phyloP scores from a whole-genome alignment of 1,284 basidiomycete genomes.

The Boletus mariae region DNA sequence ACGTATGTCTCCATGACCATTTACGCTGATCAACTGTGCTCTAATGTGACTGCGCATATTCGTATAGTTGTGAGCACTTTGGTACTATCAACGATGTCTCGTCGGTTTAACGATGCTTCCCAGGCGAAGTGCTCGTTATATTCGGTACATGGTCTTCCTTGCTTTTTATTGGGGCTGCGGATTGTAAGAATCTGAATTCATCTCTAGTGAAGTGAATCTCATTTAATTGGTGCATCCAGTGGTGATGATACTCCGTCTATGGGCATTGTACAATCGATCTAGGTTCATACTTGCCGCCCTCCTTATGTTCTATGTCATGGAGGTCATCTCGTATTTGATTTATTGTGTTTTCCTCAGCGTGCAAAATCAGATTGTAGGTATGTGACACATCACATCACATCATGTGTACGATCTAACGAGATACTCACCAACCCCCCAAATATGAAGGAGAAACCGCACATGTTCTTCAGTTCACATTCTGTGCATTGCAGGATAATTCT shows the following conservation, averaged over 20 bases:
- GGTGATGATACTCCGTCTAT: conserved; percentile 1
- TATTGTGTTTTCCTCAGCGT: not conserved
- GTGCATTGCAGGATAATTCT: not conserved
- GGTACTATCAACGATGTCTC: not conserved
- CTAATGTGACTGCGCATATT: not conserved
- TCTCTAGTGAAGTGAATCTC: not conserved
- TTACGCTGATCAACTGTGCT: too few relatives aligned
- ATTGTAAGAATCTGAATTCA: not conserved
- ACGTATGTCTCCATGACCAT: too few relatives aligned
- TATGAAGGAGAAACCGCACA: not conserved
- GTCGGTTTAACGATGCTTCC: not conserved
- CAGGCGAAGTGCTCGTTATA: not conserved
- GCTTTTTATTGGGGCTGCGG: not conserved
- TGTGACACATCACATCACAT: not conserved
- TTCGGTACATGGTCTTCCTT: not conserved
- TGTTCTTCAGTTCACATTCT: not conserved
- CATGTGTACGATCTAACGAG: not conserved
- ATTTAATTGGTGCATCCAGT: not conserved
- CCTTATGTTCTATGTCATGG: not conserved
- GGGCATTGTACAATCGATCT: conserved; percentile 3
- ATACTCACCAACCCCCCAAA: not conserved
- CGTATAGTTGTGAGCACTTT: not conserved
- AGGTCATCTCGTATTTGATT: not conserved
- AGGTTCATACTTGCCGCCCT: not conserved
- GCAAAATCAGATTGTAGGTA: not conserved